A percentile compares a stretch with the other conserved stretches of the same genome.
These are phyloP conservation scores for Fusarium ramigenum DNA, from an alignment of 2,329 filamentous ascomycete genomes.

Conservation along the genomic window DNA sequence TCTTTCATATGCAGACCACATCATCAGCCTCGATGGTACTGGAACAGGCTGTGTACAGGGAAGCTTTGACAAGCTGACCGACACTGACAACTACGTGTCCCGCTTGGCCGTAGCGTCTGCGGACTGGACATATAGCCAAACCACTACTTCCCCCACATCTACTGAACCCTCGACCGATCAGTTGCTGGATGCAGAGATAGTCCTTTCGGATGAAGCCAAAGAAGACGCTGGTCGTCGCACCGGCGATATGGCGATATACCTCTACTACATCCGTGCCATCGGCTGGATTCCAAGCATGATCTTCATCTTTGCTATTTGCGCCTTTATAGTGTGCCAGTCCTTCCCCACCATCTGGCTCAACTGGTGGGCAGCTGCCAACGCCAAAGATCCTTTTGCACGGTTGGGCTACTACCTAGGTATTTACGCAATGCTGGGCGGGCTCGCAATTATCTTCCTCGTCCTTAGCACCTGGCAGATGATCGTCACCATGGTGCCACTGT, in stretches of 20 bases:
- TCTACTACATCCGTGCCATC: conserved; percentile 41
- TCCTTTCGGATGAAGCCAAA: conserved; percentile 1
- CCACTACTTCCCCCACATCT: background rate
- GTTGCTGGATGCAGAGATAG: background rate
- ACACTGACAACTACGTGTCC: conserved; percentile 25
- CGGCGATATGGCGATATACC: conserved; percentile 33
- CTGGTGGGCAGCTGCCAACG: conserved; percentile 41
- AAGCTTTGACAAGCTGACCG: conserved; percentile 16
- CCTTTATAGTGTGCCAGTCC: conserved; percentile 38
- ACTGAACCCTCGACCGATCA: background rate
- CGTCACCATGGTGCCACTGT: conserved; percentile 40
- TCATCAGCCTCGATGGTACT: conserved; percentile 17
- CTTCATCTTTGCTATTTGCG: conserved; percentile 35
- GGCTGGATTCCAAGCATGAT: conserved; percentile 39
- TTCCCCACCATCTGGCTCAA: conserved; percentile 44
- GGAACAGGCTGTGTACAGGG: conserved; percentile 11
- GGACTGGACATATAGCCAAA: background rate
- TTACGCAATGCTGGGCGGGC: conserved; percentile 32
- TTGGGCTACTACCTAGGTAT: conserved; percentile 38
- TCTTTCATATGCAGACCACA: conserved; percentile 24
- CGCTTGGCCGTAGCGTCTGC: background rate
- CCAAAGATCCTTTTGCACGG: conserved; percentile 13
- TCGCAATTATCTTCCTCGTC: conserved; percentile 31
- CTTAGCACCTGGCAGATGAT: conserved; percentile 40
- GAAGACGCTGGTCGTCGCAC: conserved; percentile 23